phyloP scores from a whole-genome alignment of 495 filamentous ascomycete species.

The Neurospora intermedia region DNA sequence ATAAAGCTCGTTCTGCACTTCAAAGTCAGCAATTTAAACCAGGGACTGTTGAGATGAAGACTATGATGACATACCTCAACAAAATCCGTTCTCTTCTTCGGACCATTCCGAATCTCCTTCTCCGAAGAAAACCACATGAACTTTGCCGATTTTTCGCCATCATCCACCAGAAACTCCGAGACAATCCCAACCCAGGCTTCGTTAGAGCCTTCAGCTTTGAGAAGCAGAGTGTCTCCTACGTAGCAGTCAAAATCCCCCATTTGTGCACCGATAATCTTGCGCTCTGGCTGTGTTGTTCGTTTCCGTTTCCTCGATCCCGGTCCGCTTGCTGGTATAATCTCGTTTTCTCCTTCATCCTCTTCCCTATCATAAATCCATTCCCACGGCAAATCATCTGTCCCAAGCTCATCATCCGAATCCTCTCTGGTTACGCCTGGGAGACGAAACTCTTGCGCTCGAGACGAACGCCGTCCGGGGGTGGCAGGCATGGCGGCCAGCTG shows the following conservation, averaged over 20 bases:
- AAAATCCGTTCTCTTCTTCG: conserved; percentile 75
- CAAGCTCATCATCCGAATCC: conserved; percentile 88
- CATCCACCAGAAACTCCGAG: conserved; percentile 60
- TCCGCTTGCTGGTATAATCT: conserved; percentile 11
- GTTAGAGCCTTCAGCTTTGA: conserved; percentile 69
- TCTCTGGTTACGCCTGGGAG: conserved; percentile 53
- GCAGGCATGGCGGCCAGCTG: not conserved
- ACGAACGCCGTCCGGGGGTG: not conserved
- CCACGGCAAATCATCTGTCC: conserved; percentile 78
- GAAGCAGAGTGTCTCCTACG: conserved; percentile 70
- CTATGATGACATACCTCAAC: conserved; percentile 40
- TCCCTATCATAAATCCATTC: conserved; percentile 68
- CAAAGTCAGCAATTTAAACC: not conserved
- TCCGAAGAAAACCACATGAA: conserved; percentile 88
- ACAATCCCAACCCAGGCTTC: conserved; percentile 89
- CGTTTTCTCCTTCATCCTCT: conserved; percentile 5
- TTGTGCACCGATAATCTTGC: conserved; percentile 63
- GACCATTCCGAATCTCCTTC: conserved; percentile 72
- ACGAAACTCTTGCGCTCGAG: not conserved
- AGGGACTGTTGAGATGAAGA: not conserved
- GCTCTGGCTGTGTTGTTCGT: conserved; percentile 17
- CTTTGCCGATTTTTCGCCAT: conserved; percentile 55
- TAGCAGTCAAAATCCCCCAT: conserved; percentile 78
- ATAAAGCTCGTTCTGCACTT: conserved; percentile 71
- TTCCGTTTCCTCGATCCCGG: conserved; percentile 25